A percentile compares a stretch with the other conserved stretches of the same genome.
Conservation (phyloP, 2,329 filamentous ascomycete species). For the Pseudogymnoascus sp. region DNA sequence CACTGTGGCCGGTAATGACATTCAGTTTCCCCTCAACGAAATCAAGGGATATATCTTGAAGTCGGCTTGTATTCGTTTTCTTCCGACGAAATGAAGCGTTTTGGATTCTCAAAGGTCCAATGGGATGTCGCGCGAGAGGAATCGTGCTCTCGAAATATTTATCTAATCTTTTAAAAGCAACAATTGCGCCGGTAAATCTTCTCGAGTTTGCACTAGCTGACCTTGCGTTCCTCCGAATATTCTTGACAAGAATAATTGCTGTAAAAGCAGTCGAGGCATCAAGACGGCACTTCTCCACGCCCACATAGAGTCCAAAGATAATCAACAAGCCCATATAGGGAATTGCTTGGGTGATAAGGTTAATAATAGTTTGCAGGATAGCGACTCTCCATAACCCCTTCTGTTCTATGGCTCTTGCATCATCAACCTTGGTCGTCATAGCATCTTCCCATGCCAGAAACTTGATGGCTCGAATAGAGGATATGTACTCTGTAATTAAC, state of each 20-base stretch:
- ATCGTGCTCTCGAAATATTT: conserved; percentile 29
- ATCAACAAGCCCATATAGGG: conserved; percentile 44
- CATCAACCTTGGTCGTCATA: conserved; percentile 43
- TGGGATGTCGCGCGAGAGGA: conserved; percentile 13
- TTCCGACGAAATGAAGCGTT: too few relatives aligned
- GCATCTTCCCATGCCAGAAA: conserved; percentile 54
- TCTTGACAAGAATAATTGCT: conserved; percentile 45
- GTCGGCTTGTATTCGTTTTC: too few relatives aligned
- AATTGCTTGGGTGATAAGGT: conserved; percentile 43
- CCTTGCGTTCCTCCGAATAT: conserved; percentile 34
- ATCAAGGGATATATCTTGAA: conserved; percentile 16
- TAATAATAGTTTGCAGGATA: conserved; percentile 34
- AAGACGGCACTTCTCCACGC: conserved; percentile 39
- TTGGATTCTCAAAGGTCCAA: too few relatives aligned
- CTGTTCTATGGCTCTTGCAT: conserved; percentile 44
- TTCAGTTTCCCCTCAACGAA: too few relatives aligned
- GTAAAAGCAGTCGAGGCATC: conserved; percentile 52
- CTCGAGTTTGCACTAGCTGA: too few relatives aligned
- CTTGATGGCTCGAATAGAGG: conserved; percentile 51
- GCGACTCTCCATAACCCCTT: conserved; percentile 46
- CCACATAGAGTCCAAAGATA: conserved; percentile 47
- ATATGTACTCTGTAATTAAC: conserved; percentile 49
- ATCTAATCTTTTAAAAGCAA: conserved; percentile 18
- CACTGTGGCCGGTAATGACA: conserved; percentile 54
- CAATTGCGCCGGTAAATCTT: too few relatives aligned